A percentile compares a stretch with the other conserved stretches of the same genome.
These are phyloP conservation scores for Auricularia cornea DNA, from an alignment of 768 basidiomycete species.

Conservation along the genomic window DNA sequence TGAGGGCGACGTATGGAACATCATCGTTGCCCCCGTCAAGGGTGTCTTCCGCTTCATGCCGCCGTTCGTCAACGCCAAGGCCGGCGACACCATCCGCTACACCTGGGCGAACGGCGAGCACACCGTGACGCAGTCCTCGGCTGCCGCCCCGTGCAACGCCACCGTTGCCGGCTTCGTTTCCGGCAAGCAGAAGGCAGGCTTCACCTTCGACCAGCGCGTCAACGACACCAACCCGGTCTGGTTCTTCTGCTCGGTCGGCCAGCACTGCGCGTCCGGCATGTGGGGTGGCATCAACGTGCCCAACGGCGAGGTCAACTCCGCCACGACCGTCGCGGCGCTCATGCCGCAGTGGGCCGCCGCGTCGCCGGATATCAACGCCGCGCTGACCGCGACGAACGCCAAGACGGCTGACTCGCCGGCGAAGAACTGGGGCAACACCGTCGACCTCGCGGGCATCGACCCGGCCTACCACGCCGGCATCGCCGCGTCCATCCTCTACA, in stretches of 20 bases:
- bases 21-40: not conserved
- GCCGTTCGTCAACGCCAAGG: slow-evolving; percentile 15
- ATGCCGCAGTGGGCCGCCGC: slow-evolving; percentile 26
- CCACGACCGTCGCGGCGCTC: slow-evolving; percentile 42
- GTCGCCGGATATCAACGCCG: slow-evolving; percentile 1
- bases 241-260: slow-evolving; percentile 19
- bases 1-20: not conserved
- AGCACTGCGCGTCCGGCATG: slow-evolving; percentile 24
- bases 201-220: slow-evolving; percentile 8
- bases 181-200: slow-evolving; percentile 17
- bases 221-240: slow-evolving; percentile 13
- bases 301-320: slow-evolving; percentile 3
- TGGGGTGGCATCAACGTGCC: slow-evolving; percentile 20
- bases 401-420: not conserved
- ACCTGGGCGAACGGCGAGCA: slow-evolving; percentile 19
- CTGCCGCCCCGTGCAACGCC: slow-evolving; percentile 19
- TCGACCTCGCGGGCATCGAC: not conserved
- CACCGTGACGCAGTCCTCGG: slow-evolving; percentile 22
- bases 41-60: slow-evolving; percentile 15
- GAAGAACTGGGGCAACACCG: slow-evolving; percentile 2
- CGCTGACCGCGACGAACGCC: not conserved
- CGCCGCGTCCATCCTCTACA: slow-evolving; percentile 5
- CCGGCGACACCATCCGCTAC: slow-evolving; percentile 18
- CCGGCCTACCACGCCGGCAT: not conserved
- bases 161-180: slow-evolving; percentile 14